These are phyloP conservation scores for Trichoderma afroharzianum DNA, from an alignment of 2,329 filamentous ascomycete genomes.

Conservation along the genomic window DNA sequence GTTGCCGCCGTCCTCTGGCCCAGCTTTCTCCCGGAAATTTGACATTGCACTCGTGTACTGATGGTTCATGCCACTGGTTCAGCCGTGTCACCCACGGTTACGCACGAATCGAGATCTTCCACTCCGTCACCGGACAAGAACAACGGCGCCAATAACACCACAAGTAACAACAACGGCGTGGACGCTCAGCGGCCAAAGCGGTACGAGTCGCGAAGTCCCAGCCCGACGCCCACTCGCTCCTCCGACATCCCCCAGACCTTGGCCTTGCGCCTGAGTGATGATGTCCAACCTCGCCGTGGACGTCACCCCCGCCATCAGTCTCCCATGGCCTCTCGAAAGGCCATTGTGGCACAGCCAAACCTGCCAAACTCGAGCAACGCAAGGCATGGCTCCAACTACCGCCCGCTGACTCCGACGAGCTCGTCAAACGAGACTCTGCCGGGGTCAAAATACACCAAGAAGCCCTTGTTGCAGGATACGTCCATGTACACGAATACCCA, in stretches of 20 bases:
- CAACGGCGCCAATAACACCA: slow-evolving; percentile 1
- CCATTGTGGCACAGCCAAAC: slow-evolving; percentile 46
- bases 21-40: background rate
- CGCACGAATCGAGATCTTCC: slow-evolving; percentile 47
- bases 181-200: slow-evolving; percentile 48
- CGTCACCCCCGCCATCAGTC: slow-evolving; percentile 34
- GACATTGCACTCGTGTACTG: slow-evolving; percentile 26
- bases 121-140: slow-evolving; percentile 52
- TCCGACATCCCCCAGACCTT: slow-evolving; percentile 41
- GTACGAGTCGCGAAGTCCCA: slow-evolving; percentile 55
- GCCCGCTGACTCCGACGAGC: slow-evolving; percentile 37
- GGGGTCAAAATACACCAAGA: slow-evolving; percentile 35
- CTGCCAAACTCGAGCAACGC: slow-evolving; percentile 29
- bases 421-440: slow-evolving; percentile 20
- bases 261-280: slow-evolving; percentile 43
- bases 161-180: slow-evolving; percentile 46
- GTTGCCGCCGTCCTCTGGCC: slow-evolving; percentile 33
- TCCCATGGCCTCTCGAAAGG: slow-evolving; percentile 42
- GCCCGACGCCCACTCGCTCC: slow-evolving; percentile 52
- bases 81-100: slow-evolving; percentile 34
- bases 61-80: slow-evolving; percentile 24
- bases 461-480: slow-evolving; percentile 60
- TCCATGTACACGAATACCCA: slow-evolving; percentile 63
- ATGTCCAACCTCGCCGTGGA: slow-evolving; percentile 37
- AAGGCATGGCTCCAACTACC: slow-evolving; percentile 28